Conservation (phyloP, 116 monocot genomes). For the Papilionanthe hybrid region DNA sequence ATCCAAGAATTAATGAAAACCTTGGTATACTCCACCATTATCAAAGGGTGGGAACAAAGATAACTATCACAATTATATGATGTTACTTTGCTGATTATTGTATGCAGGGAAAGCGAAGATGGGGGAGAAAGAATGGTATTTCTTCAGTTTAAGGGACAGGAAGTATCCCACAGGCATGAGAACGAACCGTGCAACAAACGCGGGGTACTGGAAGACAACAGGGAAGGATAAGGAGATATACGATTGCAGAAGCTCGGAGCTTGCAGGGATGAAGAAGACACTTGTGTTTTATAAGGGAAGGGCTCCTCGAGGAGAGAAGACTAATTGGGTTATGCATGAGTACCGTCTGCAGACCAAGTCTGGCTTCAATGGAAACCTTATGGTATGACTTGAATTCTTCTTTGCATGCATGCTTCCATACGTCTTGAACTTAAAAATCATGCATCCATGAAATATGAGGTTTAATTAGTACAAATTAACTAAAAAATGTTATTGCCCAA, state of each 20-base stretch:
- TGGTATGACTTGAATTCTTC: not conserved
- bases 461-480: too few species aligned
- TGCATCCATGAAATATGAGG: too few species aligned
- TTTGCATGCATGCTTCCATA: not conserved
- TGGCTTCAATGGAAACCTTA: not conserved
- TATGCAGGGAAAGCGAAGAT: conserved; percentile 56
- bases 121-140: conserved; percentile 87
- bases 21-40: not conserved
- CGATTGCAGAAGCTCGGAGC: conserved; percentile 28
- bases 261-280: conserved; percentile 78
- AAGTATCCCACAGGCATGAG: conserved; percentile 77
- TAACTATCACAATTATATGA: not conserved
- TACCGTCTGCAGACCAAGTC: conserved; percentile 43
- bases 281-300: conserved; percentile 74
- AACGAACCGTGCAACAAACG: conserved; percentile 62
- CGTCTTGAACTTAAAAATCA: too few species aligned
- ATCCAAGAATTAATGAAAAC: not conserved
- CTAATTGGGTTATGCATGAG: conserved; percentile 79
- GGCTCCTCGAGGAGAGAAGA: conserved; percentile 70
- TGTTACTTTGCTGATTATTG: not conserved
- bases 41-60: not conserved
- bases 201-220: conserved; percentile 81
- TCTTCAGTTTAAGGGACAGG: conserved; percentile 66
- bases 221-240: conserved; percentile 79
- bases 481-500: not conserved